Base-by-base conservation (phyloP, 163 green algal species). In the Coccomyxa subellipsoidea region DNA sequence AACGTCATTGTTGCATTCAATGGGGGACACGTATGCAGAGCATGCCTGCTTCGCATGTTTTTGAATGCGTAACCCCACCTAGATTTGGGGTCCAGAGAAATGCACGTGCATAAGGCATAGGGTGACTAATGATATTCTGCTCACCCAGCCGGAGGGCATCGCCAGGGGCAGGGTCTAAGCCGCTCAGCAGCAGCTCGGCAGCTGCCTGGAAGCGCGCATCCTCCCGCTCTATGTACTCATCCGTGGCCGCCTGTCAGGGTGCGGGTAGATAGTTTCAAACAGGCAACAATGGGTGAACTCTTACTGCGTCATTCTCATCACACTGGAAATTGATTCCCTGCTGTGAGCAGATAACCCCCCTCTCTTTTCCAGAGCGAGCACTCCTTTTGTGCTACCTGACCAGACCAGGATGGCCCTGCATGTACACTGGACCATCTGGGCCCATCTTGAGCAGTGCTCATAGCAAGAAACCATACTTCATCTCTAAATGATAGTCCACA, bases 191-290 rank as follows among this genome's bases (percentile, higher is more conserved):
- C 81, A 90, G 79, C 12, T 37, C 79, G 3, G 88, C 90, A 0
- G 88, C 84, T 69, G 86, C 83, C 1, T 91, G 86, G 70, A 95
- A 89, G 23, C 81, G 69, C 0, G 79, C 88, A 37, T 88, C 90
- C 6, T 80, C 69, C 69, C 10, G 36, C 2, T 36, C 79, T n/a
- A 95, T 87, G 87, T 95, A 96, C 38, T 94, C 90, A 37, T 89
- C 80, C 2, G 93, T 93, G 7, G 91, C 92, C 18, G 81, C 90
- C 81, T 94, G 88, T 47, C 98, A 87, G 38, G 18, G 12, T 18
- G 47, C 47, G 18, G 47, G 18, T 29, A 18, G 12, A 66, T 12
- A 12, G 12, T 66, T 66, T 12, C 47, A 76, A 8, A 35, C 8
- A 9, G 15, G 47, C 18, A 18, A 29, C 47, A 66, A 66, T 12